Evolutionary conservation across 148 eudicot species (phyloP), one percentile per base, ranked within the genome.

Genomic region (Amaranthus palmeri): DNA sequence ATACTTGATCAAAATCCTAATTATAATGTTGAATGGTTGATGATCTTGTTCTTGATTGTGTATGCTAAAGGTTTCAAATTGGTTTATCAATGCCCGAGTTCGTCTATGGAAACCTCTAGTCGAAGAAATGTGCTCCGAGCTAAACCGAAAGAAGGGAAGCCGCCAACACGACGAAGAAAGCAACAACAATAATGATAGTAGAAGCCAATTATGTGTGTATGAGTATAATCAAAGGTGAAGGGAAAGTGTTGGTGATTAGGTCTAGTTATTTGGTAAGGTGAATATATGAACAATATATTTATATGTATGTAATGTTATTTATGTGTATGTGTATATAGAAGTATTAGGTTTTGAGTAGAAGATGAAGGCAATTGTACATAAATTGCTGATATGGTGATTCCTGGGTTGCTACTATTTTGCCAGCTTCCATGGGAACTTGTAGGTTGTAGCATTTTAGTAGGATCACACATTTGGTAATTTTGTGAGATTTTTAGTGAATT

Each of bases 71-170:
- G 97, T 92, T 6, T 92, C 97, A 10, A 92, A 92, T 74, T 92
- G 97, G 97, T 92, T 92, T 55, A 92, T 92, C 76, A 92, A 92
- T 65, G 97, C 97, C 17, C 89, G 97, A 53, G 97, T 92, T 83
- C 96, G 97, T 5, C 88, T 92, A 10, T 92, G 97, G 97, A 92
- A 90, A 12, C 97, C 97, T 6, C 80, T 92, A 88, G 91, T 92
- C 13, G 97, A 92, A 79, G 92, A 92, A 79, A 92, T 92, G 97
- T 88, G 89, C 44, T 65, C 85, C 0, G 97, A 90, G 80, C 82
- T 92, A 77, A 84, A 85, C 71, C 81, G 84, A 50, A 84, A 87
- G 77, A 92, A 86, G 65, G 81, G 66, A 12, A 76, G 44, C 5
- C 74, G 73, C 51, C 73, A 59, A 36, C 76, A 74, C 25, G 81